Evolutionary conservation across 257 asterid genomes (phyloP).

Genomic region (Plantago ovata): DNA sequence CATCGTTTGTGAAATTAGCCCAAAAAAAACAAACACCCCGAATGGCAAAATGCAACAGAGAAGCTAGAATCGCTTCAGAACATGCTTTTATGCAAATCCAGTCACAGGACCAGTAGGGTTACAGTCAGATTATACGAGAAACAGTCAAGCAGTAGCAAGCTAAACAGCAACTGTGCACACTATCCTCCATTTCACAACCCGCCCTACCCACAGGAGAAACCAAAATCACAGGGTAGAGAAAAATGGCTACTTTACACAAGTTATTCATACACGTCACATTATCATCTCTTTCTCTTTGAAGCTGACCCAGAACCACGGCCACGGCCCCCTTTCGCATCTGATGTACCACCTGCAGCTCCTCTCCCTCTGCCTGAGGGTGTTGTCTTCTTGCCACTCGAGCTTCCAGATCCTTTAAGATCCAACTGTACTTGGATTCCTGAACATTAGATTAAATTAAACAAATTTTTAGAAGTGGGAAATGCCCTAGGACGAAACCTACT

Average conservation of each 20-base stretch:
- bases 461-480: not conserved
- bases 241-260: too few species aligned
- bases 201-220: too few species aligned
- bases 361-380: constrained; percentile 50
- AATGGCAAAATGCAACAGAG: too few species aligned
- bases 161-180: too few species aligned
- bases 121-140: too few species aligned
- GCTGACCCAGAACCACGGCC: constrained; percentile 47
- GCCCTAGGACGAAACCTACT: not conserved
- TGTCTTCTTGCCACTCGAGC: constrained; percentile 43
- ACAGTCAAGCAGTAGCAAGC: too few species aligned
- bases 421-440: constrained; percentile 64
- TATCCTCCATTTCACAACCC: too few species aligned
- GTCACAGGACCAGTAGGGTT: too few species aligned
- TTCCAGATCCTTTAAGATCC: constrained; percentile 76
- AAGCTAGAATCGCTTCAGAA: too few species aligned
- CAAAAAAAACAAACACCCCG: not conserved
- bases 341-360: constrained; percentile 33
- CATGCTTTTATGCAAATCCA: too few species aligned
- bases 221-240: too few species aligned
- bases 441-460: not conserved
- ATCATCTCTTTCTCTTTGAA: constrained; percentile 76
- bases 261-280: not conserved
- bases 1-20: too few species aligned
- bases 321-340: constrained; percentile 40